Evolutionary conservation across 2,329 filamentous ascomycete species (phyloP).

Genomic region (Penicillium verrucosum): DNA sequence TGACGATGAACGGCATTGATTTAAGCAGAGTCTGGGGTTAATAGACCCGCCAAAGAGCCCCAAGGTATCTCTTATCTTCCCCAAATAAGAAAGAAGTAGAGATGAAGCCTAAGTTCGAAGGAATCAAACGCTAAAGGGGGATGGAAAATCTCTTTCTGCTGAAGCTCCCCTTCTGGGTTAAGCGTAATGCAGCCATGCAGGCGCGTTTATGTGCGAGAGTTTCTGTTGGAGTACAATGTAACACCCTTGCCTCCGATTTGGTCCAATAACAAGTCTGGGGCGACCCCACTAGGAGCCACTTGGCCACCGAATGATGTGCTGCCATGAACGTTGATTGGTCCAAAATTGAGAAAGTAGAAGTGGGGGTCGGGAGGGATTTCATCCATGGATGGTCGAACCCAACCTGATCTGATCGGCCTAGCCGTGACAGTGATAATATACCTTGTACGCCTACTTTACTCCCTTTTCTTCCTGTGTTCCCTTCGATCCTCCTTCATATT

Average conservation of each 20-base stretch:
- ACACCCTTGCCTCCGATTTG: constrained; percentile 6
- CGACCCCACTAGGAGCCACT: constrained; percentile 6
- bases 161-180: constrained; percentile 38
- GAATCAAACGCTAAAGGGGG: neutral
- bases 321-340: constrained; percentile 12
- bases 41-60: neutral
- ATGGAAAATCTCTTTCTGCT: constrained; percentile 27
- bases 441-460: neutral
- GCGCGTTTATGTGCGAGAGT: constrained; percentile 6
- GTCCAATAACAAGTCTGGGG: constrained; percentile 14
- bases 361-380: neutral
- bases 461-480: neutral
- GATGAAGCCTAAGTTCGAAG: neutral
- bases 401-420: constrained; percentile 1
- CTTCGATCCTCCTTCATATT: neutral
- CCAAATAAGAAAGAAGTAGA: constrained; percentile 3
- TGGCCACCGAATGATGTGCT: constrained; percentile 11
- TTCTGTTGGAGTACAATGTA: constrained; percentile 13
- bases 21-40: neutral
- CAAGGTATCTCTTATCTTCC: constrained; percentile 1
- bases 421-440: constrained; percentile 1
- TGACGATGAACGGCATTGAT: neutral
- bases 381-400: constrained; percentile 3
- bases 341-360: constrained; percentile 9
- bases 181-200: constrained; percentile 13